These are phyloP conservation scores for Pythium folliculosum DNA, from an alignment of 352 stramenopile genomes.

Conservation along the genomic window DNA sequence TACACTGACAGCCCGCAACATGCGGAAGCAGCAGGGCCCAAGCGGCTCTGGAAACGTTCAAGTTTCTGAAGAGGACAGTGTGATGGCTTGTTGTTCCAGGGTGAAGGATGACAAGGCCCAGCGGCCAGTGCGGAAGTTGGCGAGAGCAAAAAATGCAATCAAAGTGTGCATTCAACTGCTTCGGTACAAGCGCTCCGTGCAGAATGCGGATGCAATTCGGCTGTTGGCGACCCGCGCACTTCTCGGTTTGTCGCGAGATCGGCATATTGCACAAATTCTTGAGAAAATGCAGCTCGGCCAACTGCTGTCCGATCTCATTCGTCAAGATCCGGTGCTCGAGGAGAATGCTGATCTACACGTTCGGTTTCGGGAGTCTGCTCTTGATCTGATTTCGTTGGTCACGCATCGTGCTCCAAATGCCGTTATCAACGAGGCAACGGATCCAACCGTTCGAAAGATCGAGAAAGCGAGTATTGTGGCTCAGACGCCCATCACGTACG, in stretches of 20 bases:
- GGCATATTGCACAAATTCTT: slow-evolving; percentile 88
- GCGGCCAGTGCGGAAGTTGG: slow-evolving; percentile 69
- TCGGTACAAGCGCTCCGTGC: slow-evolving; percentile 84
- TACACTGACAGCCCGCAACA: slow-evolving; percentile 69
- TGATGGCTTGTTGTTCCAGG: slow-evolving; percentile 49
- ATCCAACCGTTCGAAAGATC: slow-evolving; percentile 86
- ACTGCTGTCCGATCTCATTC: slow-evolving; percentile 86
- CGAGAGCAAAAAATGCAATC: slow-evolving; percentile 80
- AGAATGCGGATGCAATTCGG: slow-evolving; percentile 86
- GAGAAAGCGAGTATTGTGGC: slow-evolving; percentile 90
- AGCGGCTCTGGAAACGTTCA: not conserved
- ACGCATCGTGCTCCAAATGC: slow-evolving; percentile 80
- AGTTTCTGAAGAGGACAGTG: slow-evolving; percentile 28
- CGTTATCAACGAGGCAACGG: slow-evolving; percentile 86
- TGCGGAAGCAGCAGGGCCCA: slow-evolving; percentile 40
- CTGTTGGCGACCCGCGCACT: slow-evolving; percentile 80
- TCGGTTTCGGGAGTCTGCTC: slow-evolving; percentile 82
- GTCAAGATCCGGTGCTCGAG: slow-evolving; percentile 80
- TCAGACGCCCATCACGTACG: slow-evolving; percentile 86
- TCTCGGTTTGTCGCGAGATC: slow-evolving; percentile 80
- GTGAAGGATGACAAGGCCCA: slow-evolving; percentile 70
- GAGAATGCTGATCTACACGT: slow-evolving; percentile 86
- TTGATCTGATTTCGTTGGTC: slow-evolving; percentile 88
- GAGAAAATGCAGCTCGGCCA: slow-evolving; percentile 90
- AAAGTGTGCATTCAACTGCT: slow-evolving; percentile 88